A percentile compares a stretch with the other conserved stretches of the same genome.
Evolutionary conservation across 495 filamentous ascomycete species (phyloP).

Genomic region (Cudoniella acicularis): DNA sequence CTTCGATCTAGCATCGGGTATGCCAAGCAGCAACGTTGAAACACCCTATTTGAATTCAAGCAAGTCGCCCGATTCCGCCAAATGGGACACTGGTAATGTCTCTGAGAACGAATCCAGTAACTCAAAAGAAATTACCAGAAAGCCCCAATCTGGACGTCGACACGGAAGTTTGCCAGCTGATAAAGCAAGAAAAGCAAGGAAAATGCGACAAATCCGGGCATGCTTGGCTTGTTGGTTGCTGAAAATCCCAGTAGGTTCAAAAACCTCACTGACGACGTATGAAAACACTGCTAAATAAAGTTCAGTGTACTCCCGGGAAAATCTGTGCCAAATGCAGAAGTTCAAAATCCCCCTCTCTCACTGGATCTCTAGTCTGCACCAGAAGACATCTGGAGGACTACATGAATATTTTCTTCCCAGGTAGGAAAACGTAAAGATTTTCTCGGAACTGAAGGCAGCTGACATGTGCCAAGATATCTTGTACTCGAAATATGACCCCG

Average conservation of each 20-base stretch:
- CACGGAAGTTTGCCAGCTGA: slow-evolving; percentile 4
- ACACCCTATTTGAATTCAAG: no score
- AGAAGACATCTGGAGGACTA: slow-evolving; percentile 4
- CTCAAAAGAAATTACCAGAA: not conserved
- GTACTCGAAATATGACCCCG: not conserved
- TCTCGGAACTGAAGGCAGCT: not conserved
- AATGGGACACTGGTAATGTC: no score
- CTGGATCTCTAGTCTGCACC: not conserved
- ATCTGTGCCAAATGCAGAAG: not conserved
- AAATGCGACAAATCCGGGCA: slow-evolving; percentile 8
- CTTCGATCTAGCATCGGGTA: no score
- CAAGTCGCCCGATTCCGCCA: no score
- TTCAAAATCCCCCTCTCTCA: not conserved
- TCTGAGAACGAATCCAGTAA: not conserved
- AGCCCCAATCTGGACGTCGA: slow-evolving; percentile 3
- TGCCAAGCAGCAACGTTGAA: no score
- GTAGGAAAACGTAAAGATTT: not conserved
- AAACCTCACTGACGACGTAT: no score
- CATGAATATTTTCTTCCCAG: slow-evolving; percentile 3
- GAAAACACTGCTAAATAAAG: no score
- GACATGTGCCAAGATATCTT: not conserved
- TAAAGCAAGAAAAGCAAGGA: slow-evolving; percentile 1
- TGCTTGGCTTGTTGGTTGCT: slow-evolving; percentile 3
- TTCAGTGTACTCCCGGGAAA: slow-evolving; percentile 4
- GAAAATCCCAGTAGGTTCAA: slow-evolving; percentile 1